Evolutionary conservation across 2,329 filamentous ascomycete species (phyloP).

Genomic region (Pseudocercospora macadamiae): DNA sequence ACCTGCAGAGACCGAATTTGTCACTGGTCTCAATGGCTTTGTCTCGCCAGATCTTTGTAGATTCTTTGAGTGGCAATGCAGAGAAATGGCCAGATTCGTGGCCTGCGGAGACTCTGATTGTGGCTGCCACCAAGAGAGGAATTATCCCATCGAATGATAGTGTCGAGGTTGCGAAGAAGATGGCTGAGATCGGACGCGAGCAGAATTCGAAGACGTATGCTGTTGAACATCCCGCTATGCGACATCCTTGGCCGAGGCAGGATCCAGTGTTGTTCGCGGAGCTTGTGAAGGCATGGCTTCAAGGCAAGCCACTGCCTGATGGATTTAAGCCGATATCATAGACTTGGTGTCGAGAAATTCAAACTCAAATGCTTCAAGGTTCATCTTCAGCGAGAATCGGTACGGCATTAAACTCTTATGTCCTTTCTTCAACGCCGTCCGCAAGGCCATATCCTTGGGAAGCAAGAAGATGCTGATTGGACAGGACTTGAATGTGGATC

Average conservation of each 20-base stretch:
- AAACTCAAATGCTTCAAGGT: too few species aligned
- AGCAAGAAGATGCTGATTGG: too few species aligned
- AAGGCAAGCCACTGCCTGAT: neutral
- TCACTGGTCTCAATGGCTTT: conserved; percentile 7
- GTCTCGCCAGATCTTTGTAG: conserved; percentile 22
- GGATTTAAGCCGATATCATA: neutral
- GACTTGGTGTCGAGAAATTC: too few species aligned
- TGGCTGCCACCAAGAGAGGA: conserved; percentile 32
- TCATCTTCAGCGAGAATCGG: too few species aligned
- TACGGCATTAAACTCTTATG: too few species aligned
- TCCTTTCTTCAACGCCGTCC: neutral
- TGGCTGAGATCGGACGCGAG: conserved; percentile 26
- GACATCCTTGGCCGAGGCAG: conserved; percentile 35
- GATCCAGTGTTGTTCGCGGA: conserved; percentile 31
- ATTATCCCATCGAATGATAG: conserved; percentile 31
- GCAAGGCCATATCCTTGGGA: too few species aligned
- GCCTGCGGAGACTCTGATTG: conserved; percentile 30
- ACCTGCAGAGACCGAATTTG: conserved; percentile 13
- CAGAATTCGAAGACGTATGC: conserved; percentile 26
- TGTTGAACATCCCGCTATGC: conserved; percentile 26
- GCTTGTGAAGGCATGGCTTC: conserved; percentile 26
- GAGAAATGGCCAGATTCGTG: conserved; percentile 24
- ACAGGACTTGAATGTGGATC: too few species aligned
- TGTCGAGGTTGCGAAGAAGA: conserved; percentile 21
- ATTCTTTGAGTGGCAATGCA: conserved; percentile 10